phyloP scores from a whole-genome alignment of 2,329 filamentous ascomycete genomes.

The Amphichorda felina region DNA sequence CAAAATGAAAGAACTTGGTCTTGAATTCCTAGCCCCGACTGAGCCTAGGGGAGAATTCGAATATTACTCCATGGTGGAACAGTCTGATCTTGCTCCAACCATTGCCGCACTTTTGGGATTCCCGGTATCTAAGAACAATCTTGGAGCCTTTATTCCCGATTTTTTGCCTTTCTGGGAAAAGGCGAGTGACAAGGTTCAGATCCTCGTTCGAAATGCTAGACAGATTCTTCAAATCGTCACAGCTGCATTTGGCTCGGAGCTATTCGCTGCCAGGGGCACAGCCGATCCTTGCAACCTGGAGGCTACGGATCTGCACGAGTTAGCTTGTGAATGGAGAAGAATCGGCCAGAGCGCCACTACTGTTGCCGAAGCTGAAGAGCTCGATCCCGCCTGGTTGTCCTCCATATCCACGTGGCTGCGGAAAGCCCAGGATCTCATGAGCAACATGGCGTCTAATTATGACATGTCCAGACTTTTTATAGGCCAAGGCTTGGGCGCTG shows the following conservation, averaged over 20 bases:
- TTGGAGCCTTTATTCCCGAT: slow-evolving; percentile 74
- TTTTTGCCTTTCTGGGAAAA: slow-evolving; percentile 64
- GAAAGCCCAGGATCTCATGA: slow-evolving; percentile 68
- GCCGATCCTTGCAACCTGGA: slow-evolving; percentile 23
- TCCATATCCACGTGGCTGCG: slow-evolving; percentile 51
- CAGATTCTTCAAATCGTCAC: slow-evolving; percentile 71
- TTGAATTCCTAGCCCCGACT: slow-evolving; percentile 36
- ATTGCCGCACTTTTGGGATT: slow-evolving; percentile 78
- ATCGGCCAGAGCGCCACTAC: slow-evolving; percentile 14
- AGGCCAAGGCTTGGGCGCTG: slow-evolving; percentile 26
- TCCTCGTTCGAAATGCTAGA: slow-evolving; percentile 65
- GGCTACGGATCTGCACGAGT: slow-evolving; percentile 32
- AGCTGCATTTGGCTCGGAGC: slow-evolving; percentile 50
- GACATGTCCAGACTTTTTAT: slow-evolving; percentile 51
- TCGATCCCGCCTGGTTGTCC: slow-evolving; percentile 27
- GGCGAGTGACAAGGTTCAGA: slow-evolving; percentile 43
- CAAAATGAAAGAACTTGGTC: slow-evolving; percentile 52
- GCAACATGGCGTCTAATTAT: slow-evolving; percentile 87
- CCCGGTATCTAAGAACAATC: slow-evolving; percentile 77
- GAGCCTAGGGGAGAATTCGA: slow-evolving; percentile 58
- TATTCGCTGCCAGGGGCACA: slow-evolving; percentile 23
- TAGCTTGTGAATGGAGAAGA: slow-evolving; percentile 58
- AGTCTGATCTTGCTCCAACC: slow-evolving; percentile 88
- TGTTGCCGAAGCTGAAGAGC: slow-evolving; percentile 10
- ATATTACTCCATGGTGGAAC: slow-evolving; percentile 78